These are phyloP conservation scores for Cutaneotrichosporon cutaneum DNA, from an alignment of 1,284 basidiomycete species.

Conservation along the genomic window DNA sequence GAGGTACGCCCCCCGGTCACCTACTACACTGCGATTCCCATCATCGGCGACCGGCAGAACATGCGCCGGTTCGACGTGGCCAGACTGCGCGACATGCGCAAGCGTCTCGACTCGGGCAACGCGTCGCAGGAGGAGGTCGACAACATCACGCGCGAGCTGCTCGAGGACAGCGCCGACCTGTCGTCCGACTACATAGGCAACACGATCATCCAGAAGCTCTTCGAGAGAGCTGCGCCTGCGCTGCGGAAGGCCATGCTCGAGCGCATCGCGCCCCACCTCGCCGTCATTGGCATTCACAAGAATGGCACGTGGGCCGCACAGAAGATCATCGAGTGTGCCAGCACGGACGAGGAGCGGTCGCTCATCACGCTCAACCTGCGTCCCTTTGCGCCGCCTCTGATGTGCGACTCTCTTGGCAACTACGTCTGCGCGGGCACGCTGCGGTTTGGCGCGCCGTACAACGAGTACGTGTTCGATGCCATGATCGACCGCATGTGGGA, in stretches of 20 bases:
- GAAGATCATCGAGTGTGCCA: slow-evolving; percentile 95
- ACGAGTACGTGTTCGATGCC: slow-evolving; percentile 96
- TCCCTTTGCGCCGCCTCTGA: slow-evolving; percentile 87
- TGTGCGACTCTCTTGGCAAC: slow-evolving; percentile 96
- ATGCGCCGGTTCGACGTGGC: slow-evolving; percentile 85
- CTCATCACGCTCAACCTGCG: slow-evolving; percentile 82
- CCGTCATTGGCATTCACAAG: slow-evolving; percentile 98
- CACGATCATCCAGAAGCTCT: slow-evolving; percentile 94
- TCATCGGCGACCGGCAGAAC: slow-evolving; percentile 76
- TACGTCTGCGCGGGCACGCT: slow-evolving; percentile 87
- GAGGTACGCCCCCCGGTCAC: slow-evolving; percentile 51
- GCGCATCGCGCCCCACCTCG: slow-evolving; percentile 87
- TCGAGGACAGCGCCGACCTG: slow-evolving; percentile 64
- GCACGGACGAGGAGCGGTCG: slow-evolving; percentile 79
- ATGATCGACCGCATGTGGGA: slow-evolving; percentile 99
- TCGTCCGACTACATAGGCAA: slow-evolving; percentile 90
- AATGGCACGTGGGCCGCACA: slow-evolving; percentile 99
- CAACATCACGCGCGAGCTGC: slow-evolving; percentile 79
- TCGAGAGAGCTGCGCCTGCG: slow-evolving; percentile 77
- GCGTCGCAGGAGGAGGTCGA: slow-evolving; percentile 87
- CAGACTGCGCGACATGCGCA: slow-evolving; percentile 88
- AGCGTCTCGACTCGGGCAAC: slow-evolving; percentile 76
- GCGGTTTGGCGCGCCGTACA: slow-evolving; percentile 81
- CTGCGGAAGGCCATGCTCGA: slow-evolving; percentile 89
- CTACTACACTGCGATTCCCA: slow-evolving; percentile 90